Evolutionary conservation across 345 rosid genomes (phyloP).

Genomic region (Trapa bicornis): DNA sequence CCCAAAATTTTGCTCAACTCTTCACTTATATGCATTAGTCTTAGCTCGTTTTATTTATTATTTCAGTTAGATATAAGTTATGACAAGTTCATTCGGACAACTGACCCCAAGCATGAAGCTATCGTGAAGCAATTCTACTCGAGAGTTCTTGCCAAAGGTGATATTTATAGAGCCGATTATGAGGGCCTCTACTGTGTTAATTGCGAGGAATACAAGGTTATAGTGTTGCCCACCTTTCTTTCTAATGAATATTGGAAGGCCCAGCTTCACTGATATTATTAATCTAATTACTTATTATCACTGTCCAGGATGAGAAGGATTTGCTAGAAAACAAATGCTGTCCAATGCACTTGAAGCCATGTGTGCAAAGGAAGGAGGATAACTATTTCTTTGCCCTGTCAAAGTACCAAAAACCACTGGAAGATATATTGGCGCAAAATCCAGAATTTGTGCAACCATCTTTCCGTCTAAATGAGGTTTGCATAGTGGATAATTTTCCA

Average conservation of each 20-base stretch:
- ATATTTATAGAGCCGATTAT: constrained; percentile 81
- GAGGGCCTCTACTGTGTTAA: constrained; percentile 91
- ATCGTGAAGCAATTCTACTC: constrained; percentile 77
- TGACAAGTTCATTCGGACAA: constrained; percentile 85
- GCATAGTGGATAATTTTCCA: not conserved
- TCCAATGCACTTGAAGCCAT: constrained; percentile 76
- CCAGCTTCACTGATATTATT: not conserved
- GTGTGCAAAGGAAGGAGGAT: constrained; percentile 73
- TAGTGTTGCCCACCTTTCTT: not conserved
- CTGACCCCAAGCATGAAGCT: constrained; percentile 78
- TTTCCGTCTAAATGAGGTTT: constrained; percentile 75
- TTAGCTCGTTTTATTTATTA: constrained; percentile 7
- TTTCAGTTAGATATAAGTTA: constrained; percentile 64
- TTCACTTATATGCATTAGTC: not conserved
- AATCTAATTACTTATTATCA: not conserved
- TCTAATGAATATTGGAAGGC: not conserved
- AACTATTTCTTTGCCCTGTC: constrained; percentile 87
- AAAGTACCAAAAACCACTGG: constrained; percentile 68
- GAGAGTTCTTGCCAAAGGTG: constrained; percentile 69
- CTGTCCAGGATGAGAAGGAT: constrained; percentile 85
- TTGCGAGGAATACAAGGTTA: constrained; percentile 93
- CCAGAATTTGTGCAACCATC: constrained; percentile 87
- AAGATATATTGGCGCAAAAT: constrained; percentile 50
- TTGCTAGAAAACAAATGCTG: constrained; percentile 59
- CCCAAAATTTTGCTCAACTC: not conserved